Evolutionary conservation across 164 flowering plant species (phyloP), one percentile per base, ranked within the genome.

Genomic region (Berberis thunbergii): DNA sequence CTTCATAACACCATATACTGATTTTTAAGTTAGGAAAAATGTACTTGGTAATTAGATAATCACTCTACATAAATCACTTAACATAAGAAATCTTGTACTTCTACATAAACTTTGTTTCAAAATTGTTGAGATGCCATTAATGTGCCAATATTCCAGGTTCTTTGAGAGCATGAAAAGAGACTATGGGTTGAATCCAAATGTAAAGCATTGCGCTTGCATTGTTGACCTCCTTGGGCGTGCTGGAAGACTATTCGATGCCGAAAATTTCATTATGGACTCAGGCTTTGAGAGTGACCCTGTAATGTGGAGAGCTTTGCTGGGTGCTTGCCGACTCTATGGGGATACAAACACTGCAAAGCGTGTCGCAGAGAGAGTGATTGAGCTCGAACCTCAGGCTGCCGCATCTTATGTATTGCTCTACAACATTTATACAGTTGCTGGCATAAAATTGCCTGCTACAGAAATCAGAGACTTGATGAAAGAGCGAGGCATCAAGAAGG

Each of bases 171-270:
- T 85, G 84, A 71, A 72, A 67, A 74, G 62, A 42, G 77, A 77
- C 59, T 59, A 79, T 49, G 67, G 74, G 38, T 69, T 83, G 7
- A 45, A 39, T 39, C 72, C 78, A 40, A 76, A 76, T 66, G 80
- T 70, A 13, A 80, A 76, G 81, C 91, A 86, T 54, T 75, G 62
- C 65, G 74, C 79, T 3, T 83, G 84, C 64, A 66, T 83, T 49
- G 88, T 82, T 39, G 88, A 86, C 65, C 79, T 86, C 43, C 79
- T 86, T 7, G 82, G 83, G 41, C 80, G 91, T 41, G 83, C 86
- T 58, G 86, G 91, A 54, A 81, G 79, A 72, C 75, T 86, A 42
- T 67, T 58, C 7, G 86, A 83, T 44, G 86, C 91, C n/a, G 80
- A 82, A 57, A 69, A 52, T 13, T 79, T 79, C 64, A 80, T 86